Evolutionary conservation across 192 early-diverging fungal genomes (phyloP).

Genomic region (Allomyces macrogynus): DNA sequence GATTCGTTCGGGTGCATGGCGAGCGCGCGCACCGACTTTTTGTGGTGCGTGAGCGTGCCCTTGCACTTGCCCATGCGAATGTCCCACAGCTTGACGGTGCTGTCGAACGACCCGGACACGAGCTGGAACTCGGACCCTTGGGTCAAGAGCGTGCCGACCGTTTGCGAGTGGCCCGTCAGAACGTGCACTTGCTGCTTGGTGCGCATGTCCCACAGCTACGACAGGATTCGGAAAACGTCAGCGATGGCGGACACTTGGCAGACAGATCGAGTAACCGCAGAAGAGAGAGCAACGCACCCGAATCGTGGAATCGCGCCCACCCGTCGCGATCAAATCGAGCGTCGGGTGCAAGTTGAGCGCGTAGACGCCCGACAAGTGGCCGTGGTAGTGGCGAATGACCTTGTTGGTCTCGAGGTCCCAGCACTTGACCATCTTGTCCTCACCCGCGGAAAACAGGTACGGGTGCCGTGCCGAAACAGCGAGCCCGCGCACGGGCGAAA

Average conservation of each 20-base stretch:
- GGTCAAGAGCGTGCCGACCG: conserved; percentile 67
- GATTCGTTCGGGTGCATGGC: conserved; percentile 86
- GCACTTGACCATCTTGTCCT: conserved; percentile 98
- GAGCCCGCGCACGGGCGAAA: conserved; percentile 81
- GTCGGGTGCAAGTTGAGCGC: conserved; percentile 79
- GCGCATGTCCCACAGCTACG: conserved; percentile 91
- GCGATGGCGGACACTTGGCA: too few relatives aligned
- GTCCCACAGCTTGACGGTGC: conserved; percentile 90
- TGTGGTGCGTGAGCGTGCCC: conserved; percentile 89
- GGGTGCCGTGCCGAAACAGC: conserved; percentile 88
- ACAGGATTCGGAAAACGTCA: too few relatives aligned
- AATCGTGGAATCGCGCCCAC: conserved; percentile 81
- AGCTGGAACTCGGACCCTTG: conserved; percentile 96
- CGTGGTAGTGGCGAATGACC: conserved; percentile 97
- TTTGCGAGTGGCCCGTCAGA: conserved; percentile 66
- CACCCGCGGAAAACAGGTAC: conserved; percentile 89
- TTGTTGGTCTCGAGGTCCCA: conserved; percentile 99
- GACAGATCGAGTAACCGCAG: too few relatives aligned
- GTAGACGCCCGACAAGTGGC: conserved; percentile 89
- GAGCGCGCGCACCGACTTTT: conserved; percentile 82
- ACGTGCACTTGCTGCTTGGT: conserved; percentile 83
- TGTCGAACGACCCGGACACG: conserved; percentile 80
- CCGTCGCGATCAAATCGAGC: conserved; percentile 82
- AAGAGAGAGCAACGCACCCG: conserved; percentile 38
- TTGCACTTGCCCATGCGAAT: conserved; percentile 88